A percentile compares a stretch with the other conserved stretches of the same genome.
These are phyloP conservation scores for Hypoxylon sp. DNA, from an alignment of 2,329 filamentous ascomycete genomes.

Conservation along the genomic window DNA sequence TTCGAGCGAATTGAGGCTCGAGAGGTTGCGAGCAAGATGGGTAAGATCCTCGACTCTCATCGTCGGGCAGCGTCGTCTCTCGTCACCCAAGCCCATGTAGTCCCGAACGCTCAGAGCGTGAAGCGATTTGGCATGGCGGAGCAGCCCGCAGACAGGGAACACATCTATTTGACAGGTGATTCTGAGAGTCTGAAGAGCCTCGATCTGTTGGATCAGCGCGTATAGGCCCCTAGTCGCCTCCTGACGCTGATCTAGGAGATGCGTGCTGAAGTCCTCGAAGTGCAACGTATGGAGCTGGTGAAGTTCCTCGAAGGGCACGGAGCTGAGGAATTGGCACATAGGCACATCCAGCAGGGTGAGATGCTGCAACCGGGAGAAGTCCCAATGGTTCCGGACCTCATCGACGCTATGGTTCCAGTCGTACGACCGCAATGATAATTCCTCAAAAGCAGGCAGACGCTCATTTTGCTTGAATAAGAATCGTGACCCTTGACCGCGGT, in stretches of 20 bases:
- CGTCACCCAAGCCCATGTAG: constrained; percentile 62
- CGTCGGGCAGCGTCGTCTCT: constrained; percentile 60
- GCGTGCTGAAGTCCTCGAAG: constrained; percentile 63
- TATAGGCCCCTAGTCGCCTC: constrained; percentile 60
- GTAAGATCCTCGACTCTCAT: constrained; percentile 55
- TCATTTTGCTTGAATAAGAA: constrained; percentile 60
- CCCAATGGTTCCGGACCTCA: constrained; percentile 61
- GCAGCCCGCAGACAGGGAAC: constrained; percentile 60
- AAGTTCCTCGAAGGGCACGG: constrained; percentile 58
- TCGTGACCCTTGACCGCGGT: constrained; percentile 62
- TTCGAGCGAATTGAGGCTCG: constrained; percentile 59
- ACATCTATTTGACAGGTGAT: constrained; percentile 60
- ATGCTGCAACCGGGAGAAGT: constrained; percentile 60
- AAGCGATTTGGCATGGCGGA: constrained; percentile 58
- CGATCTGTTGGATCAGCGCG: constrained; percentile 58
- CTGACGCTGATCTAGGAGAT: constrained; percentile 56
- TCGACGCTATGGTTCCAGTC: constrained; percentile 62
- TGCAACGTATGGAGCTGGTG: constrained; percentile 57
- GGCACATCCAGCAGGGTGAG: constrained; percentile 63
- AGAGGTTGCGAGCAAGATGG: constrained; percentile 54
- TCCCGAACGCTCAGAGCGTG: constrained; percentile 61
- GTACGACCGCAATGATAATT: constrained; percentile 63
- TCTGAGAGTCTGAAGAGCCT: constrained; percentile 57
- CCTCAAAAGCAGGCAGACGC: constrained; percentile 60
- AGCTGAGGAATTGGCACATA: constrained; percentile 61